Evolutionary conservation across 192 early-diverging fungal genomes (phyloP), one percentile per base, ranked within the genome.

Genomic region (Coemansia sp.): DNA sequence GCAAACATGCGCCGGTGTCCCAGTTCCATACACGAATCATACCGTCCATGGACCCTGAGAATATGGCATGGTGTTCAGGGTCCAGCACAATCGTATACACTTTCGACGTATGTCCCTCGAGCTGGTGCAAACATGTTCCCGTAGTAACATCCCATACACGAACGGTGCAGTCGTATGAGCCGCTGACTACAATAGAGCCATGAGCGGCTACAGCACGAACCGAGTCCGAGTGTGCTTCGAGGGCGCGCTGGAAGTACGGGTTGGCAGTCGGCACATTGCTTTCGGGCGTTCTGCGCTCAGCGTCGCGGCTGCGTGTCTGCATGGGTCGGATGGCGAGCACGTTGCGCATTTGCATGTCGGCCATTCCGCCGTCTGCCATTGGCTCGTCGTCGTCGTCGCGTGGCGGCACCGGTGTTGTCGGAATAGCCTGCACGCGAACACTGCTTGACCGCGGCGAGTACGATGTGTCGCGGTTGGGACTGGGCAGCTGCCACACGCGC

Each of bases 21-120:
- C 94, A 86, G 71, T 89, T 90, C 97, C 97, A 99, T 20, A 98
- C 91, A 37, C 89, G 86, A 41, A 98, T 94, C 38, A 85, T 89
- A 1, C 93, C 86, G 75, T 99, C 97, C 91, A 98, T 91, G 63
- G 89, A 92, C 19, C 97, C 97, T 60, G 90, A 92, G 64, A 95
- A 94, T 51, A 93, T 93, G 47, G 89, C 83, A 48, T 90, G 84
- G 41, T 90, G 82, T 68, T 94, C 91, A 20, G 89, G 82, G 62
- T 88, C 89, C 62, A 98, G 85, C 9, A 93, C 96, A 24, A 99
- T 89, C 7, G 91, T 92, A 73, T 99, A 99, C 10, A 99, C 97
- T 66, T 95, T 95, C 68, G 95, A 89, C 19, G 87, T 84, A 73
- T 99, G 97, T 32, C 94, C 97, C 29, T 87, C 74, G 49, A 94